These are phyloP conservation scores for Rutstroemia sydowiana DNA, from an alignment of 2,329 filamentous ascomycete genomes.

Conservation along the genomic window DNA sequence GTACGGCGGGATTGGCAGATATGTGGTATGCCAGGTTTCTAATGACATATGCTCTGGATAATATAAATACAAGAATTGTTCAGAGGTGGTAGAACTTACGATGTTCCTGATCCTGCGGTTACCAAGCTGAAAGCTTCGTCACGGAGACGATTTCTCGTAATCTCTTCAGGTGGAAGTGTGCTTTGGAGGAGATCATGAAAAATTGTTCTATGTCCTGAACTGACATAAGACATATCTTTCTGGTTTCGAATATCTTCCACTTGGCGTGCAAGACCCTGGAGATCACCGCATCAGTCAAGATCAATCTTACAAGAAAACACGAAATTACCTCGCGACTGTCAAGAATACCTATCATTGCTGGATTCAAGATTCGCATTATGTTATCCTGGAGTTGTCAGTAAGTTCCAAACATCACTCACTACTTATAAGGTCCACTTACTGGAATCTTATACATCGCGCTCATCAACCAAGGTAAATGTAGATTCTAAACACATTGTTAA, in stretches of 20 bases:
- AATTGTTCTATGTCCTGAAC: not conserved
- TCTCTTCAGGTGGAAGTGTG: conserved; percentile 29
- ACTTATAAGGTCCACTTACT: not conserved
- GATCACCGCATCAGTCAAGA: conserved; percentile 30
- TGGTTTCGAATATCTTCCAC: not conserved
- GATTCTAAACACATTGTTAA: not conserved
- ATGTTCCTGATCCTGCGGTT: conserved; percentile 32
- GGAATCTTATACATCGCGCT: not conserved
- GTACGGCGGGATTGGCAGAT: conserved; percentile 27
- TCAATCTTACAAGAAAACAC: not conserved
- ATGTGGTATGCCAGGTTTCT: conserved; percentile 31
- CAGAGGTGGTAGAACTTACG: not conserved
- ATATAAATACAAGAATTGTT: too few relatives aligned
- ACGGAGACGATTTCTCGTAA: conserved; percentile 25
- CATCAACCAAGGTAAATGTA: not conserved
- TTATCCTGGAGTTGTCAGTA: not conserved
- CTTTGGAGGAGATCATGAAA: conserved; percentile 15
- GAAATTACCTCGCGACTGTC: not conserved
- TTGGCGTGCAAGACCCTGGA: not conserved
- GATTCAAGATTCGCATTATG: conserved; percentile 7
- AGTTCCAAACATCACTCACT: not conserved
- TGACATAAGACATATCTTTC: not conserved
- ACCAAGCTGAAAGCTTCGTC: conserved; percentile 29
- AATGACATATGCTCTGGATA: conserved; percentile 22
- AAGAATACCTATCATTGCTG: not conserved